Percentiles rank a stretch among this genome's conserved stretches.
These are phyloP conservation scores for Kuraishia ogatae DNA, from an alignment of 805 yeast genomes.

Conservation along the genomic window DNA sequence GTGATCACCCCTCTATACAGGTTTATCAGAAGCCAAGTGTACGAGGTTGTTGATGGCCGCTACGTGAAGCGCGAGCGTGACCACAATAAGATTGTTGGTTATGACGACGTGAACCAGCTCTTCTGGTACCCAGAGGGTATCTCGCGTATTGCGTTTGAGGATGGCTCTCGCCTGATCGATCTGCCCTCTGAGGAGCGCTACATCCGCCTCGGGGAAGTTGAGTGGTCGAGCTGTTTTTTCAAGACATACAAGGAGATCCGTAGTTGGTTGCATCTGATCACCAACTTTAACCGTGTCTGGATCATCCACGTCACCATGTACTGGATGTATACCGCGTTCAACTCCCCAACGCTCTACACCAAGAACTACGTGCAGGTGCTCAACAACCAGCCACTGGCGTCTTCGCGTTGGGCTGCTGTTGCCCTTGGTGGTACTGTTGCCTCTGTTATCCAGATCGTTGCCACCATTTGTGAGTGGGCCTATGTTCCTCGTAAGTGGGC, in stretches of 20 bases:
- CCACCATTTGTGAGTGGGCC: slow-evolving; percentile 88
- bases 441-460: slow-evolving; percentile 67
- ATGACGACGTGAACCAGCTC: slow-evolving; percentile 96
- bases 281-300: slow-evolving; percentile 98
- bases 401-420: slow-evolving; percentile 86
- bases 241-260: slow-evolving; percentile 94
- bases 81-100: slow-evolving; percentile 77
- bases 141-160: slow-evolving; percentile 82
- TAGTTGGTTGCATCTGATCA: slow-evolving; percentile 93
- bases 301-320: slow-evolving; percentile 79
- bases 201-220: slow-evolving; percentile 81
- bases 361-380: slow-evolving; percentile 74
- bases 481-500: slow-evolving; percentile 98
- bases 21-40: slow-evolving; percentile 72
- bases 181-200: slow-evolving; percentile 86
- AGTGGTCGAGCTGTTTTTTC: slow-evolving; percentile 87
- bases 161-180: slow-evolving; percentile 87
- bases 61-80: slow-evolving; percentile 80
- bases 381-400: slow-evolving; percentile 82
- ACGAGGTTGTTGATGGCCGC: slow-evolving; percentile 74
- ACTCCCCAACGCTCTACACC: slow-evolving; percentile 88
- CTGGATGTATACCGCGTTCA: slow-evolving; percentile 95
- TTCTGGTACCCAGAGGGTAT: slow-evolving; percentile 99
- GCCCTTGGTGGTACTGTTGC: slow-evolving; percentile 93
- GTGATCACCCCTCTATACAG: slow-evolving; percentile 86